Evolutionary conservation across 176 grass and related monocot genomes (phyloP), one percentile per base, ranked within the genome.

Genomic region (Aegilops longissima): DNA sequence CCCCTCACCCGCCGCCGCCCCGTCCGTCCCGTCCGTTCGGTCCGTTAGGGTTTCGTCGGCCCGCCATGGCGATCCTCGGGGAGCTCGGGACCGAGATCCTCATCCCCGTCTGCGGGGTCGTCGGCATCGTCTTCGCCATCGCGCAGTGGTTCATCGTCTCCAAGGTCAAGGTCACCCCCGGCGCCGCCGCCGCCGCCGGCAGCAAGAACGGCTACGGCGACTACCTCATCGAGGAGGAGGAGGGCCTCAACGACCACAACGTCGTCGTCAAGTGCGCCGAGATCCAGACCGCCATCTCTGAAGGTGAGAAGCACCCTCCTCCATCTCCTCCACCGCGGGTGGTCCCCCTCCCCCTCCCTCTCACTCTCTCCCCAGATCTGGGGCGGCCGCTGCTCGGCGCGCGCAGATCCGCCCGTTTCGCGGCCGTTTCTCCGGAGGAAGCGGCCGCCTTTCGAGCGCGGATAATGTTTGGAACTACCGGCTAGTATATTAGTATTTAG

Each of bases 161-260:
- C 61, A 24, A 6, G 76, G 95, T 97, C 12, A 94, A 94, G 89
- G 62, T 94, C 82, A 86, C 90, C 63, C 92, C 95, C 10, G 90
- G 87, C 66, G 89, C 85, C 52, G 83, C 91, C 42, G 17, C 88
- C 8, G 5, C 86, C 2, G 85, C 52, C 8, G 88, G 76, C 0
- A n/a, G 14, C 77, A 94, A 97, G 90, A 91, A 93, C 64, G 89
- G 86, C 0, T 92, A 86, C 64, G 88, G 80, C 0, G 95, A 95
- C 80, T 91, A 33, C 86, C 86, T 97, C 86, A 97, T 97, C 68
- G 95, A 97, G 86, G 95, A 95, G 88, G 95, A 97, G 89, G 95
- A 97, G 81, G 95, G 95, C 10, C 90, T 97, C 80, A 97, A 95
- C 85, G 93, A 97, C 77, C 95, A 93, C 85, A 95, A 97, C 89